phyloP scores from a whole-genome alignment of 495 filamentous ascomycete genomes.

The Aspergillus heteromorphus region DNA sequence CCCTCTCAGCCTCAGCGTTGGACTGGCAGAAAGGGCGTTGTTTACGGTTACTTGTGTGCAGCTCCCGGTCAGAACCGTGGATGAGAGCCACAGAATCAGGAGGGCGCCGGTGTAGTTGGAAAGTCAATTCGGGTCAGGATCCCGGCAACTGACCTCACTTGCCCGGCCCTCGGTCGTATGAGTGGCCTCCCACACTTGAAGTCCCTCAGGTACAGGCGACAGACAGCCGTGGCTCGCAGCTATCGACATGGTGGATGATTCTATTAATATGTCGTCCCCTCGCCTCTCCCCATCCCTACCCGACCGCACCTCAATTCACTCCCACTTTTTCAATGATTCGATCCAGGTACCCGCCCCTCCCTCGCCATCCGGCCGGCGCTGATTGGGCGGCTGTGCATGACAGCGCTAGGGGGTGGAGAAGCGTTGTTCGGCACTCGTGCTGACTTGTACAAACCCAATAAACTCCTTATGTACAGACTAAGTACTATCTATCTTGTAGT shows the following conservation, averaged over 20 bases:
- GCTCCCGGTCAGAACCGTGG: neutral
- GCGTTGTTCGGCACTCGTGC: conserved; percentile 13
- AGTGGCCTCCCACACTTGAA: neutral
- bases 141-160: neutral
- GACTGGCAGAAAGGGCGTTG: neutral
- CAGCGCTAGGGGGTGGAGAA: conserved; percentile 13
- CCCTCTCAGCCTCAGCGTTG: neutral
- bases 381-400: conserved; percentile 14
- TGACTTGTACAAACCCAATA: conserved; percentile 1
- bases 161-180: neutral
- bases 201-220: neutral
- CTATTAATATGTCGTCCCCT: neutral
- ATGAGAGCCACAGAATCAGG: neutral
- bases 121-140: neutral
- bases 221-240: too few relatives aligned
- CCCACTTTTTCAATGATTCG: neutral
- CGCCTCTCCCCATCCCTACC: neutral
- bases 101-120: neutral
- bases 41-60: too few relatives aligned
- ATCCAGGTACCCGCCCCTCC: conserved; percentile 14
- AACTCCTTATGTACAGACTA: too few relatives aligned
- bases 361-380: neutral
- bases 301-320: neutral
- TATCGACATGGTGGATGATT: neutral
- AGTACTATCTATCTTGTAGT: too few relatives aligned